phyloP scores from a whole-genome alignment of 306 rosid genomes.

The Hippophae gyantsensis region DNA sequence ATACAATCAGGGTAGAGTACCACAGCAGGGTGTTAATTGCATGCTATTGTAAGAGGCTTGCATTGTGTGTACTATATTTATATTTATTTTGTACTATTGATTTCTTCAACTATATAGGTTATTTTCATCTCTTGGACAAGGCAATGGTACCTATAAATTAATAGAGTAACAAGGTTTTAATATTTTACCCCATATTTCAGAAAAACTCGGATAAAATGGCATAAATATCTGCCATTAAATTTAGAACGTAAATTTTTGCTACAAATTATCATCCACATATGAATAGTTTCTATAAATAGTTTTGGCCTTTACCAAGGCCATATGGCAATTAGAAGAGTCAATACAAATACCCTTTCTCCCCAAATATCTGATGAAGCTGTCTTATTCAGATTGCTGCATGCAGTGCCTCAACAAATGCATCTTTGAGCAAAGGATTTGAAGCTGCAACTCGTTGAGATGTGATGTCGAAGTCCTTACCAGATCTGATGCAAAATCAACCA shows the following conservation, averaged over 20 bases:
- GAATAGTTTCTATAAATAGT: conserved; percentile 5
- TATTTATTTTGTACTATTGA: too few relatives aligned
- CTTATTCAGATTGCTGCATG: conserved; percentile 36
- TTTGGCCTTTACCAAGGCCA: conserved; percentile 12
- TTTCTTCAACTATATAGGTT: too few relatives aligned
- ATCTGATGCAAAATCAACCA: conserved; percentile 43
- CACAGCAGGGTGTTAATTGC: too few relatives aligned
- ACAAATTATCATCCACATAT: not conserved
- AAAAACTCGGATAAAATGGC: too few relatives aligned
- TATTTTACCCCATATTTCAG: too few relatives aligned
- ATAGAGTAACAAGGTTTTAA: too few relatives aligned
- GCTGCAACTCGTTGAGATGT: conserved; percentile 81
- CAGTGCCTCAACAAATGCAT: conserved; percentile 60
- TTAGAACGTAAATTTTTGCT: not conserved
- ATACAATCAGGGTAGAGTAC: too few relatives aligned
- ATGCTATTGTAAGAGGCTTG: too few relatives aligned
- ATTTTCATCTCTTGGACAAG: too few relatives aligned
- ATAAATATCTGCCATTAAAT: too few relatives aligned
- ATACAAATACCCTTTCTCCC: not conserved
- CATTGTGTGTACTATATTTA: too few relatives aligned
- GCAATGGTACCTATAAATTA: too few relatives aligned
- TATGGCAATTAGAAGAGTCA: conserved; percentile 9
- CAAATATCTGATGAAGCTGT: conserved; percentile 10
- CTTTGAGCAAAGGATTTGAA: conserved; percentile 71
- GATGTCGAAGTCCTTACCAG: conserved; percentile 82